Base-by-base conservation (phyloP, 2,329 filamentous ascomycete species). In the Fusarium poae region DNA sequence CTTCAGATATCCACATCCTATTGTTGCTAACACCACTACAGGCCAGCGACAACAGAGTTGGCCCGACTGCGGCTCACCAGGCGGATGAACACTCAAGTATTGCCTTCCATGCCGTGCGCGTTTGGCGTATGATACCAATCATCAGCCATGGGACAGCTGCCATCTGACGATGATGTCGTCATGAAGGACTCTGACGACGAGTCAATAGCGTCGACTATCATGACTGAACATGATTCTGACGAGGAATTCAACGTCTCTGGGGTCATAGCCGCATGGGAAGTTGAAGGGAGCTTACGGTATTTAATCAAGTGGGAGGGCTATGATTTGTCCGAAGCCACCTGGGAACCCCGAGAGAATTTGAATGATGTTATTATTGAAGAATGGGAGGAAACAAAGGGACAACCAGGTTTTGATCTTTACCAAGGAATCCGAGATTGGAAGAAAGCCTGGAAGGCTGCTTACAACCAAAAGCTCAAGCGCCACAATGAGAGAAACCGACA, bases 341-440 rank as follows among this genome's bases (percentile, higher is more conserved):
- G 86, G 86, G 86, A 89, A 67, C 84, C 86, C 0, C 67, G 73
- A 12, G 74, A 79, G 7, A 77, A 86, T 56, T 72, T 88, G 6
- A 77, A 76, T 1, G 65, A 75, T 3, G 77, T 77, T 0, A 74
- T 86, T 7, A 71, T 82, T 3, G 61, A 72, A 0, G 72, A 79
- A 4, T 88, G 86, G 86, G 74, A 79, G 49, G 72, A 77, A 27
- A 78, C 74, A 7, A 83, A 83, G 67, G 68, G 72, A n/a, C 74
- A 76, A 9, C 76, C 79, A 12, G 75, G 72, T 5, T 72, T 72
- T 10, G 79, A 80, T 13, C 40, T 75, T 16, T 76, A 77, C 1
- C 84, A 84, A 58, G 79, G 82, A 23, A 61, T 85, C 18, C 57
- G 70, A 6, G 63, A 73, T 6, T 86, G 78, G 68, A 71, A 80